These are phyloP conservation scores for Fusarium nisikadoi DNA, from an alignment of 2,329 filamentous ascomycete genomes.

Conservation along the genomic window DNA sequence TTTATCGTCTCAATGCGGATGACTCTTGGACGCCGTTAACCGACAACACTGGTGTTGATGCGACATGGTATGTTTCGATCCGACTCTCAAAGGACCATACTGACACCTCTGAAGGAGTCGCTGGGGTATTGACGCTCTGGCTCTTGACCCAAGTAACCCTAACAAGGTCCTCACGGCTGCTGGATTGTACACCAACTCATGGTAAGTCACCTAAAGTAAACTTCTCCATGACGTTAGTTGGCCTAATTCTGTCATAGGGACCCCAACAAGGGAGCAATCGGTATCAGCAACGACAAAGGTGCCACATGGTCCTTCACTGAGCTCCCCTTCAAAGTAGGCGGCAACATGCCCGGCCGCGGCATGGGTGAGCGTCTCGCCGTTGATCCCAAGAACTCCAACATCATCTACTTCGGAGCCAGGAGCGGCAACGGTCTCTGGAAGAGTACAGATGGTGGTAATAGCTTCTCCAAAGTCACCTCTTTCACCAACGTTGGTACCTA, in stretches of 20 bases:
- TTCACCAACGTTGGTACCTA: constrained; percentile 64
- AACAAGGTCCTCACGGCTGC: constrained; percentile 64
- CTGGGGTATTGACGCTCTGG: constrained; percentile 68
- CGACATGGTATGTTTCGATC: constrained; percentile 10
- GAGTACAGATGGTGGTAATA: constrained; percentile 65
- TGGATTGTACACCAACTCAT: constrained; percentile 69
- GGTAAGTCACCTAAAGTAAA: constrained; percentile 27
- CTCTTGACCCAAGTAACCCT: constrained; percentile 64
- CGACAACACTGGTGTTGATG: constrained; percentile 18
- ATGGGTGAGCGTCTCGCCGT: constrained; percentile 68
- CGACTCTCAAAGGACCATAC: rapidly evolving
- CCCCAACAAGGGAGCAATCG: constrained; percentile 64
- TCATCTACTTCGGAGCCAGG: constrained; percentile 68
- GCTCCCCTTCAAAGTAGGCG: constrained; percentile 69
- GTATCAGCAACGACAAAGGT: constrained; percentile 64
- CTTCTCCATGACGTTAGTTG: rapidly evolving
- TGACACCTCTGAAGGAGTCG: constrained; percentile 53
- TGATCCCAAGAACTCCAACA: constrained; percentile 66
- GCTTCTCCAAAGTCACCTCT: constrained; percentile 62
- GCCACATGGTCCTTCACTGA: constrained; percentile 60
- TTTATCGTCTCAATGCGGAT: constrained; percentile 33
- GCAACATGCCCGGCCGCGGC: constrained; percentile 70
- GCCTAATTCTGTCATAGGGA: constrained; percentile 49
- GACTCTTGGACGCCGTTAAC: constrained; percentile 36
- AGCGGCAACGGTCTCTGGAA: constrained; percentile 70